Percentiles rank a stretch among this genome's conserved stretches.
These are phyloP conservation scores for Pseudogymnoascus sp. DNA, from an alignment of 2,329 filamentous ascomycete genomes.

Conservation along the genomic window DNA sequence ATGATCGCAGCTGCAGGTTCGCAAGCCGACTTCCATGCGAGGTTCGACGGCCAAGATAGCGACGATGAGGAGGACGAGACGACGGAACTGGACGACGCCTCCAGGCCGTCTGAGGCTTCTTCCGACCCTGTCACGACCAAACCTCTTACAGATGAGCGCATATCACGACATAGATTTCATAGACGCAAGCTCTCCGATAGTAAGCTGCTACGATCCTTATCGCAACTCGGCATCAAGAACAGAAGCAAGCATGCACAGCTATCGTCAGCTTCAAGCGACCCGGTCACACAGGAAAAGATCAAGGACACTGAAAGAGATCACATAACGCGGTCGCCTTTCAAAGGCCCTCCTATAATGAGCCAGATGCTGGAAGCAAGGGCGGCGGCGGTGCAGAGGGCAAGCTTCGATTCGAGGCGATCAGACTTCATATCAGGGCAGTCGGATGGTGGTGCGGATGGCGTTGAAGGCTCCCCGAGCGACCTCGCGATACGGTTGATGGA, in stretches of 20 bases:
- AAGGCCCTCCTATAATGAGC: conserved; percentile 64
- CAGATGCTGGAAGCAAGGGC: conserved; percentile 66
- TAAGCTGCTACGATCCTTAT: conserved; percentile 57
- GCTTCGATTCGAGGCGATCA: conserved; percentile 37
- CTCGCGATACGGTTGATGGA: conserved; percentile 67
- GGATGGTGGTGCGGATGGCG: conserved; percentile 21
- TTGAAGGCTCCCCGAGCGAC: conserved; percentile 32
- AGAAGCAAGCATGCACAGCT: conserved; percentile 31
- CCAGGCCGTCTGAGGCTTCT: neutral
- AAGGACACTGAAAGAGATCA: conserved; percentile 22
- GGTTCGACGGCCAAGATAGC: conserved; percentile 71
- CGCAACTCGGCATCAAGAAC: conserved; percentile 37
- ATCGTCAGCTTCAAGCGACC: conserved; percentile 25
- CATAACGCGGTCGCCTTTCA: conserved; percentile 28
- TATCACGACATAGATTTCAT: conserved; percentile 29
- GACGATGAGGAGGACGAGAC: conserved; percentile 46
- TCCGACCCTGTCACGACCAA: neutral
- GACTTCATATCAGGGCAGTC: conserved; percentile 17
- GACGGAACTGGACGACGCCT: conserved; percentile 1
- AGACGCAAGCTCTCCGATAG: conserved; percentile 54
- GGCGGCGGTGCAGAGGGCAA: conserved; percentile 50
- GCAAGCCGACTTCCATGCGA: conserved; percentile 69
- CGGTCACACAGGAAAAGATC: conserved; percentile 15
- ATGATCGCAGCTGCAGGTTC: conserved; percentile 85
- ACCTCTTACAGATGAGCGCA: neutral